Percentiles rank a stretch among this genome's conserved stretches.
Evolutionary conservation across 176 grass and related monocot species (phyloP).

Genomic region (Saccharum spontaneum): DNA sequence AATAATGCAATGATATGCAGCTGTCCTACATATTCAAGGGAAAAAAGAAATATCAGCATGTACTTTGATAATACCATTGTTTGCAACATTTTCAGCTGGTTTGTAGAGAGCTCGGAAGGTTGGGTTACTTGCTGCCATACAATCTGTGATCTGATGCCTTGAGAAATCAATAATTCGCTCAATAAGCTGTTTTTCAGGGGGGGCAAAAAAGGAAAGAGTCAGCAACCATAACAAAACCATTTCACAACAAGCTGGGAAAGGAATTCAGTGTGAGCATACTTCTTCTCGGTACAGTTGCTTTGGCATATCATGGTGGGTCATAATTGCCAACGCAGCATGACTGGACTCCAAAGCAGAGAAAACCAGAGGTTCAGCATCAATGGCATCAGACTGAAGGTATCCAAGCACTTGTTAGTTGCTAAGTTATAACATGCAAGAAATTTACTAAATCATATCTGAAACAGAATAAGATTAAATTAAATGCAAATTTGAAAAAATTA

Average conservation of each 20-base stretch:
- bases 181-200: constrained; percentile 63
- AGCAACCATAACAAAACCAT: constrained; percentile 25
- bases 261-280: constrained; percentile 41
- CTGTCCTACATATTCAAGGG: neutral
- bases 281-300: constrained; percentile 98
- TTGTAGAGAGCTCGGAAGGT: constrained; percentile 74
- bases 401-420: constrained; percentile 43
- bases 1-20: neutral
- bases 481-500: neutral
- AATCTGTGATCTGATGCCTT: constrained; percentile 88
- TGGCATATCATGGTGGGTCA: constrained; percentile 91
- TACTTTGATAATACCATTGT: constrained; percentile 47
- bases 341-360: constrained; percentile 89
- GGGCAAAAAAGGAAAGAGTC: neutral
- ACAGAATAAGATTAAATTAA: neutral
- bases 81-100: constrained; percentile 71
- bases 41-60: neutral
- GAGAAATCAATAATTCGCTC: constrained; percentile 97
- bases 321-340: constrained; percentile 87
- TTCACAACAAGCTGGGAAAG: constrained; percentile 17
- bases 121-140: constrained; percentile 90
- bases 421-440: constrained; percentile 41
- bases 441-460: neutral
- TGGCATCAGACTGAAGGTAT: constrained; percentile 54
- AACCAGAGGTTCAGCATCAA: constrained; percentile 70